phyloP scores from a whole-genome alignment of 805 yeast genomes.

The Wickerhamomyces pijperi region DNA sequence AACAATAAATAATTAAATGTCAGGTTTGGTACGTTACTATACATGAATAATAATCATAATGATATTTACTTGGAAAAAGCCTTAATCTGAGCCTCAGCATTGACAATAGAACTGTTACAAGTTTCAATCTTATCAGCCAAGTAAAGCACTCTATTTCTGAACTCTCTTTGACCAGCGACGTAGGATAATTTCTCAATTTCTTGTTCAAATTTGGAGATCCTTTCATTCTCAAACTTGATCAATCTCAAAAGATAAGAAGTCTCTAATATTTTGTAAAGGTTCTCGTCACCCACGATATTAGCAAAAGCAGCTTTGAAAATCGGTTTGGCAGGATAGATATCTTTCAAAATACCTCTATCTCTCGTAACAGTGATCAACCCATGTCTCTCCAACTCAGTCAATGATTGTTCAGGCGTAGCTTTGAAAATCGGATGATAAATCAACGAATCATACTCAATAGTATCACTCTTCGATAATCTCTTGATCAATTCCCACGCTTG shows the following conservation, averaged over 20 bases:
- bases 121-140: slow-evolving; percentile 55
- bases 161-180: slow-evolving; percentile 38
- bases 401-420: slow-evolving; percentile 39
- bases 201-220: slow-evolving; percentile 55
- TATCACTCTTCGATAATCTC: slow-evolving; percentile 37
- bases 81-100: slow-evolving; percentile 34
- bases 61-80: slow-evolving; percentile 15
- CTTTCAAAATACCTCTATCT: slow-evolving; percentile 62
- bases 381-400: slow-evolving; percentile 65
- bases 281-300: slow-evolving; percentile 45
- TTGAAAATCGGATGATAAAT: slow-evolving; percentile 50
- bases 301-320: slow-evolving; percentile 71
- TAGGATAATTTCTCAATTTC: slow-evolving; percentile 54
- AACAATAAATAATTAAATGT: too few relatives aligned
- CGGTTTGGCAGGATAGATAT: slow-evolving; percentile 75
- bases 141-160: slow-evolving; percentile 54
- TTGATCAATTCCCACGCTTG: slow-evolving; percentile 85
- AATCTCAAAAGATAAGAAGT: slow-evolving; percentile 43
- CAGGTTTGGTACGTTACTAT: too few relatives aligned
- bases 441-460: slow-evolving; percentile 38
- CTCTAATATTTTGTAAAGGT: slow-evolving; percentile 51
- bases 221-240: slow-evolving; percentile 46
- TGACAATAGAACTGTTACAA: slow-evolving; percentile 39
- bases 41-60: too few relatives aligned
- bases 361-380: slow-evolving; percentile 66